Conservation (phyloP, 225 moss, liverwort and hornwort species). For the Pseudoscleropodium purum region DNA sequence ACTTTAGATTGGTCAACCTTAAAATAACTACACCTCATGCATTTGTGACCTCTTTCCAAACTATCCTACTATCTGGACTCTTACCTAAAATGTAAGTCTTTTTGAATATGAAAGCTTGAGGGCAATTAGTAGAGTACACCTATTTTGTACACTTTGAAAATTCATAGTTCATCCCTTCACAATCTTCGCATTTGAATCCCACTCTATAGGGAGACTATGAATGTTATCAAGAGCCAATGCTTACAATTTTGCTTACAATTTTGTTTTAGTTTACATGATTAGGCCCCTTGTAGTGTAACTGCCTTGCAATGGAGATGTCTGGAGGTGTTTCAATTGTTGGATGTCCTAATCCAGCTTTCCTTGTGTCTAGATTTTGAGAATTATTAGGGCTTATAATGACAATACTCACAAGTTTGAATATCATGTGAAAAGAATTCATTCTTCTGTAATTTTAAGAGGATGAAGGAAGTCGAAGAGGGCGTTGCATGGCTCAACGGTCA, state of each 20-base stretch:
- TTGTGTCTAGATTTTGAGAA: not conserved
- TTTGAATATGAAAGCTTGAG: not conserved
- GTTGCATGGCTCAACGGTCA: not conserved
- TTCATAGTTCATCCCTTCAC: not conserved
- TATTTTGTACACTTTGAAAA: not conserved
- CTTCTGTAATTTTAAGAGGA: not conserved
- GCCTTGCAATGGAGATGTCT: not conserved
- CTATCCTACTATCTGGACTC: too few relatives aligned
- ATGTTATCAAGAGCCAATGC: not conserved
- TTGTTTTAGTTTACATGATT: not conserved
- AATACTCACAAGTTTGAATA: not conserved
- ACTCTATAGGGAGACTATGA: not conserved
- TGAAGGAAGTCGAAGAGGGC: not conserved
- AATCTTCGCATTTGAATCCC: accelerated
- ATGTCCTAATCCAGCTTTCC: not conserved
- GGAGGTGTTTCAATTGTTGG: not conserved
- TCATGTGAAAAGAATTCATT: not conserved
- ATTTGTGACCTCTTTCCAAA: not conserved
- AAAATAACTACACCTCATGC: not conserved
- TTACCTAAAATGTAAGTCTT: not conserved
- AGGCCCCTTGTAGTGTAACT: not conserved
- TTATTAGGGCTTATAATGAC: not conserved
- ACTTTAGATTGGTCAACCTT: accelerated
- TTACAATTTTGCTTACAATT: not conserved
- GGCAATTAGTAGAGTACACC: not conserved